Percentiles rank a stretch among this genome's conserved stretches.
Conservation (phyloP, 2,329 filamentous ascomycete genomes). For the Metarhizium album region DNA sequence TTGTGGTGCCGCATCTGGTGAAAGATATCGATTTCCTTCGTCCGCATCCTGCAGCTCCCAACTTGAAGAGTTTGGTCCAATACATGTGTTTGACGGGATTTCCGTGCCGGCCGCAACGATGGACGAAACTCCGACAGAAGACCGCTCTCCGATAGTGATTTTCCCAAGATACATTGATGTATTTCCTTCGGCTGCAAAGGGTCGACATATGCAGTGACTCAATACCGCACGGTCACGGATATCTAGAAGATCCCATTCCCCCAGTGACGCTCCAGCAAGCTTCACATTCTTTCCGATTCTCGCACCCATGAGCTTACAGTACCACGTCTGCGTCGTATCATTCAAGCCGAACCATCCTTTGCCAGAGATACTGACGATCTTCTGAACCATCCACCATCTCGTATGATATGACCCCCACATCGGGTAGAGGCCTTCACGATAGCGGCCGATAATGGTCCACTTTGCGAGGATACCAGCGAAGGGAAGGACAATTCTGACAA, state of each 20-base stretch:
- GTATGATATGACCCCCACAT: conserved; percentile 51
- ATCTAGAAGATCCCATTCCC: conserved; percentile 47
- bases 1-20: conserved; percentile 24
- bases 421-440: conserved; percentile 41
- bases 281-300: conserved; percentile 40
- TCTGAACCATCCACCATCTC: conserved; percentile 48
- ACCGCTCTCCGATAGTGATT: conserved; percentile 37
- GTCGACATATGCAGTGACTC: conserved; percentile 36
- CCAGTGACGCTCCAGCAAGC: conserved; percentile 32
- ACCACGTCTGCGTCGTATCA: conserved; percentile 29
- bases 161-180: conserved; percentile 45
- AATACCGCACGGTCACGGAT: conserved; percentile 39
- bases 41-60: conserved; percentile 40
- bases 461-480: conserved; percentile 39
- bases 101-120: conserved; percentile 39
- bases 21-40: conserved; percentile 35
- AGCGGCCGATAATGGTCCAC: conserved; percentile 43
- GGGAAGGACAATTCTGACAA: conserved; percentile 30
- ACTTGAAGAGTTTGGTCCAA: conserved; percentile 46
- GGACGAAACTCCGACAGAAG: conserved; percentile 35
- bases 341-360: conserved; percentile 32
- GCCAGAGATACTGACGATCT: conserved; percentile 37
- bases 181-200: conserved; percentile 45
- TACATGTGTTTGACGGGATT: conserved; percentile 37
- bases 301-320: conserved; percentile 41